phyloP scores from a whole-genome alignment of 768 basidiomycete species.

The Chalciporus piperatus region DNA sequence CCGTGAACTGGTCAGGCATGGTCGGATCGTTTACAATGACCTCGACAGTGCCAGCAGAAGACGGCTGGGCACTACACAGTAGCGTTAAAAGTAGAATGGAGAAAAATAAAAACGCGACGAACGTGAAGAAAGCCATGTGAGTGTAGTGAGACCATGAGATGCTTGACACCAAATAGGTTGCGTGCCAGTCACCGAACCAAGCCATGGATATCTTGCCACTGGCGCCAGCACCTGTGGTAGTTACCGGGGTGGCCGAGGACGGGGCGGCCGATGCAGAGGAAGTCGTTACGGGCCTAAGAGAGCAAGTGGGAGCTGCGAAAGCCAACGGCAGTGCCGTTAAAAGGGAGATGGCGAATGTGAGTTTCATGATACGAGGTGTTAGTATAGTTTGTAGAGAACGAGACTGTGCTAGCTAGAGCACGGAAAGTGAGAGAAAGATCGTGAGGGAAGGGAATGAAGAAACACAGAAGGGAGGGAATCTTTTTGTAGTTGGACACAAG shows the following conservation, averaged over 20 bases:
- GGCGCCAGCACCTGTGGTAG: slow-evolving; percentile 21
- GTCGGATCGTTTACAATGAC: slow-evolving; percentile 2
- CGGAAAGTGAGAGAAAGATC: slow-evolving; percentile 8
- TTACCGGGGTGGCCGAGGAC: slow-evolving; percentile 1
- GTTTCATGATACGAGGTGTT: slow-evolving; percentile 9
- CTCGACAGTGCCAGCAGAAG: slow-evolving; percentile 11
- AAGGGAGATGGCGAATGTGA: slow-evolving; percentile 20
- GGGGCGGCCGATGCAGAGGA: slow-evolving; percentile 2
- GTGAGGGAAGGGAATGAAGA: slow-evolving; percentile 10
- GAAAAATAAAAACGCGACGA: neutral
- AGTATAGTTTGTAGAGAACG: slow-evolving; percentile 1
- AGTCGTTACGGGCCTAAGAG: slow-evolving; percentile 5
- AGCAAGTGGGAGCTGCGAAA: slow-evolving; percentile 29
- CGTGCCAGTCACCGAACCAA: slow-evolving; percentile 74
- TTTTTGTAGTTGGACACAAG: neutral
- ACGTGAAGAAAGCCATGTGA: slow-evolving; percentile 64
- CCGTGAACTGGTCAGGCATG: slow-evolving; percentile 19
- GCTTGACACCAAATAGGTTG: slow-evolving; percentile 42
- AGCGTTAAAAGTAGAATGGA: neutral
- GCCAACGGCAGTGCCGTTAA: slow-evolving; percentile 23
- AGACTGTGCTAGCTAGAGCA: neutral
- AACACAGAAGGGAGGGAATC: neutral
- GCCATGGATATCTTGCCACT: slow-evolving; percentile 45
- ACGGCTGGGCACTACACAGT: slow-evolving; percentile 22
- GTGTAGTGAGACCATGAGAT: slow-evolving; percentile 70